Evolutionary conservation across 2,329 filamentous ascomycete species (phyloP).

Genomic region (Cordyceps pruinosa): DNA sequence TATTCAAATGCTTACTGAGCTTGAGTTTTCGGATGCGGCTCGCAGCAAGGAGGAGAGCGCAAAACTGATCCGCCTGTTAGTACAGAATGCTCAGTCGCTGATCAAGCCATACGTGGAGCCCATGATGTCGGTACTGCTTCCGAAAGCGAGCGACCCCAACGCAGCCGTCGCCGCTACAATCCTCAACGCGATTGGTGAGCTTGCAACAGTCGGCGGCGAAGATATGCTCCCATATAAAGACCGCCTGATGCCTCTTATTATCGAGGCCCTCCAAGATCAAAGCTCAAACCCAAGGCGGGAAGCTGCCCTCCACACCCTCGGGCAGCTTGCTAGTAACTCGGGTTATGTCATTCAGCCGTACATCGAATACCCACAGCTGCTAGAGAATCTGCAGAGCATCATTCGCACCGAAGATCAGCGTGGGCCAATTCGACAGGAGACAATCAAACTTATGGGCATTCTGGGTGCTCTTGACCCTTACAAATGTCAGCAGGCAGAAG

Average conservation of each 20-base stretch:
- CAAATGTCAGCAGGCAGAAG: constrained; percentile 90
- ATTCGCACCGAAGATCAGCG: constrained; percentile 84
- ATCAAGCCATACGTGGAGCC: constrained; percentile 97
- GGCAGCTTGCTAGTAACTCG: constrained; percentile 89
- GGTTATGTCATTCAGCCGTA: constrained; percentile 98
- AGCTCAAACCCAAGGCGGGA: constrained; percentile 86
- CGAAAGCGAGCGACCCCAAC: constrained; percentile 80
- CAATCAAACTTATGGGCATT: constrained; percentile 94
- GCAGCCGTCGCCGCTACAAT: constrained; percentile 89
- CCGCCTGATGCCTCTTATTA: constrained; percentile 87
- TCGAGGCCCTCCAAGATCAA: constrained; percentile 89
- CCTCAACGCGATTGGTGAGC: constrained; percentile 88
- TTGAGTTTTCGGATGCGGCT: constrained; percentile 91
- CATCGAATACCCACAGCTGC: constrained; percentile 84
- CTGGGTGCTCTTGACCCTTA: constrained; percentile 93
- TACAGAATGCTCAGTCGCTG: constrained; percentile 84
- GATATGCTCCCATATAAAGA: constrained; percentile 92
- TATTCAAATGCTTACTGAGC: constrained; percentile 90
- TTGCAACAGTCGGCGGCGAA: constrained; percentile 87
- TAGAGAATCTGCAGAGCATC: constrained; percentile 88
- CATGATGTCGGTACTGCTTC: constrained; percentile 89
- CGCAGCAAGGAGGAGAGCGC: constrained; percentile 96
- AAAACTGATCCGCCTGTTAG: constrained; percentile 83
- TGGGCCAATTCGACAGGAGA: constrained; percentile 80
- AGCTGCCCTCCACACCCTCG: constrained; percentile 81